These are phyloP conservation scores for Epicoccum sorghinum DNA, from an alignment of 2,329 filamentous ascomycete genomes.

Conservation along the genomic window DNA sequence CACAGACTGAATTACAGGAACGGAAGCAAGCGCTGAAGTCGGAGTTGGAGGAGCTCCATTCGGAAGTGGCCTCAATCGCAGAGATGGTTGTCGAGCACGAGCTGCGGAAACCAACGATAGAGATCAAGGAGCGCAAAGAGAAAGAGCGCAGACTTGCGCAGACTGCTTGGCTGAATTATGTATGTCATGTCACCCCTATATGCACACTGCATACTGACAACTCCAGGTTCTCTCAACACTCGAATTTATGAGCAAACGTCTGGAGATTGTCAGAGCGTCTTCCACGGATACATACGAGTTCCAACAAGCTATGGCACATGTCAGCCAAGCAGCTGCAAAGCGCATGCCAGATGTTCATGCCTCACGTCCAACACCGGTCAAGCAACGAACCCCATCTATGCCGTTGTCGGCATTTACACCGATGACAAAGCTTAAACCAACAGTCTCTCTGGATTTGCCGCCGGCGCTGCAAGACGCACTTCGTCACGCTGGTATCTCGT, in stretches of 20 bases:
- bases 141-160: slow-evolving; percentile 44
- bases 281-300: slow-evolving; percentile 36
- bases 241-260: slow-evolving; percentile 49
- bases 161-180: slow-evolving; percentile 52
- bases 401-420: slow-evolving; percentile 36
- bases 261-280: slow-evolving; percentile 34
- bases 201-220: slow-evolving; percentile 11
- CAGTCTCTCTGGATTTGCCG: slow-evolving; percentile 37
- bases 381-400: slow-evolving; percentile 32
- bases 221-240: slow-evolving; percentile 47
- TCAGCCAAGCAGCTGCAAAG: slow-evolving; percentile 33
- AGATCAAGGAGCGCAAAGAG: slow-evolving; percentile 45
- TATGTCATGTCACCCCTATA: slow-evolving; percentile 24
- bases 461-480: slow-evolving; percentile 43
- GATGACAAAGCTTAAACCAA: slow-evolving; percentile 37
- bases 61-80: slow-evolving; percentile 71
- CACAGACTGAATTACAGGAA: slow-evolving; percentile 54
- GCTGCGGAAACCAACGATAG: slow-evolving; percentile 66
- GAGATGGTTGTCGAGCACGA: slow-evolving; percentile 75
- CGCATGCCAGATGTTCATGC: slow-evolving; percentile 29
- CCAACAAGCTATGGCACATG: slow-evolving; percentile 39
- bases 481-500: slow-evolving; percentile 39
- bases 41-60: slow-evolving; percentile 72
- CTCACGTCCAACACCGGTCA: slow-evolving; percentile 21
- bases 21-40: slow-evolving; percentile 63